Conservation (phyloP, 345 rosid species). For the Reutealis trisperma region DNA sequence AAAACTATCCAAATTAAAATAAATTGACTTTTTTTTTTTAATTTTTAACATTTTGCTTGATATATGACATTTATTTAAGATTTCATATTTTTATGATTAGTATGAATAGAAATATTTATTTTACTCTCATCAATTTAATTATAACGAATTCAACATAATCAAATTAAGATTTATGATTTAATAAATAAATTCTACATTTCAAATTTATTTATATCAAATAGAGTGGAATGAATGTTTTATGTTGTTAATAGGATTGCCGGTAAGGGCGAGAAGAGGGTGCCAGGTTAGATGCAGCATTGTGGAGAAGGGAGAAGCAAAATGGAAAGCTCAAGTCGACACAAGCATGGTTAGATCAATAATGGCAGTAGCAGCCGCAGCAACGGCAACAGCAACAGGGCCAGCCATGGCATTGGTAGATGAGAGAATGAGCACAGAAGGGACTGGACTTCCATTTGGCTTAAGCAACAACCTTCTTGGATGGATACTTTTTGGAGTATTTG, state of each 20-base stretch:
- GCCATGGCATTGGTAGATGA: constrained; percentile 92
- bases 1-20: no score
- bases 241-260: constrained; percentile 58
- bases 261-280: constrained; percentile 45
- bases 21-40: no score
- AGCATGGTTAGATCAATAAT: constrained; percentile 50
- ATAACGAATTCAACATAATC: no score
- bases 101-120: no score
- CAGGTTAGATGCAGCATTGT: constrained; percentile 63
- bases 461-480: constrained; percentile 97
- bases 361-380: constrained; percentile 59
- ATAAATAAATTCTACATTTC: no score
- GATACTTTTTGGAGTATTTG: constrained; percentile 85
- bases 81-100: no score
- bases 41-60: no score
- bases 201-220: no score
- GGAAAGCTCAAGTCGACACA: constrained; percentile 22
- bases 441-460: constrained; percentile 86
- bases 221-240: no score
- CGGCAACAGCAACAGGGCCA: constrained; percentile 45
- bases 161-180: no score
- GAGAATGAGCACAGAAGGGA: constrained; percentile 86
- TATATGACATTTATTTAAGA: no score
- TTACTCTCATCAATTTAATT: no score
- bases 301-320: constrained; percentile 34